phyloP scores from a whole-genome alignment of 495 filamentous ascomycete species.

The Stereocaulon alpinum region DNA sequence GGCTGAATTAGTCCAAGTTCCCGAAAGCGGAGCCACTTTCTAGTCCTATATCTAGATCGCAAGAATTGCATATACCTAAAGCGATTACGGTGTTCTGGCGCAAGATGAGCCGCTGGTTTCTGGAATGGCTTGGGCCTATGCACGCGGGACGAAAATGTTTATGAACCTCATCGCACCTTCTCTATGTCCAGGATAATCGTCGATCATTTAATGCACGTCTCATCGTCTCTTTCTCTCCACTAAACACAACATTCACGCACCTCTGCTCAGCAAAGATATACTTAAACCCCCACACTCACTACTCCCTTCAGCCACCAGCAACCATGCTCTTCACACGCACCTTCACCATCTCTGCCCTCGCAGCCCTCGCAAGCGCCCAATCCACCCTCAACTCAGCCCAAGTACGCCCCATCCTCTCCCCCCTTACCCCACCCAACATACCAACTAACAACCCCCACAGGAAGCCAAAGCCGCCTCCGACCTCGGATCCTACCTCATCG shows the following conservation, averaged over 20 bases:
- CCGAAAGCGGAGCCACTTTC: too few relatives aligned
- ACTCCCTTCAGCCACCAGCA: neutral
- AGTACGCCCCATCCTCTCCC: neutral
- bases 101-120: too few relatives aligned
- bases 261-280: neutral
- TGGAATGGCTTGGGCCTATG: too few relatives aligned
- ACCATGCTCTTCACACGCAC: constrained; percentile 5
- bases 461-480: neutral
- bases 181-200: too few relatives aligned
- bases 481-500: neutral
- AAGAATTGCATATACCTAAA: too few relatives aligned
- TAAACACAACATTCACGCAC: neutral
- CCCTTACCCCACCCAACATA: neutral
- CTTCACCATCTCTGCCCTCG: constrained; percentile 6
- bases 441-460: neutral
- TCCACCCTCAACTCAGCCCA: neutral
- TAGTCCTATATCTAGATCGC: too few relatives aligned
- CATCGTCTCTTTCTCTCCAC: too few relatives aligned
- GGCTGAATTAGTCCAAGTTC: too few relatives aligned
- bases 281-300: neutral
- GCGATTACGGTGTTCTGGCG: too few relatives aligned
- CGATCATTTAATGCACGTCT: neutral
- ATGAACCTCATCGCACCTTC: too few relatives aligned
- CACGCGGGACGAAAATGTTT: too few relatives aligned
- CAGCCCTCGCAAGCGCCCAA: constrained; percentile 2